Conservation (phyloP, 2,329 filamentous ascomycete species). For the Lecanicillium sp. region DNA sequence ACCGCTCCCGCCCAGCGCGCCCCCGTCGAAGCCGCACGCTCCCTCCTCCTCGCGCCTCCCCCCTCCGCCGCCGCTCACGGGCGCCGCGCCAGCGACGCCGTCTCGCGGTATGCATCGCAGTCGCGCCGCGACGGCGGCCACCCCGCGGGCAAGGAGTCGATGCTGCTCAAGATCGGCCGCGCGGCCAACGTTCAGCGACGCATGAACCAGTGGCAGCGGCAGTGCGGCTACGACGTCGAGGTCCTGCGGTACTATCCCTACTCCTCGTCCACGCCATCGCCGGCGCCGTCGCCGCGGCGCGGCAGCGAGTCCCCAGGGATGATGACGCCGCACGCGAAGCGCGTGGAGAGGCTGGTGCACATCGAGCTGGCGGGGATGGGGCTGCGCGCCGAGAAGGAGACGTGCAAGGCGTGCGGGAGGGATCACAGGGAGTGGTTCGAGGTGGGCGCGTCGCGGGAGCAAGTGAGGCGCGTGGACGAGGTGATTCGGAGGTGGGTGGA, state of each 20-base stretch:
- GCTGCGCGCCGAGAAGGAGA: constrained; percentile 44
- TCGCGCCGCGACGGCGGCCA: constrained; percentile 10
- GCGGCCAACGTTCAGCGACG: constrained; percentile 81
- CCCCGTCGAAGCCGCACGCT: constrained; percentile 52
- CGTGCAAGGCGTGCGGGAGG: constrained; percentile 72
- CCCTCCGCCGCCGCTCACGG: constrained; percentile 35
- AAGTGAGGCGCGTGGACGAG: constrained; percentile 59
- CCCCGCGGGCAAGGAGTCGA: constrained; percentile 38
- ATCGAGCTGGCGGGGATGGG: constrained; percentile 69
- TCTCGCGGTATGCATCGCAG: constrained; percentile 42
- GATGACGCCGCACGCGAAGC: constrained; percentile 79
- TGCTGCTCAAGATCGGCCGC: constrained; percentile 61
- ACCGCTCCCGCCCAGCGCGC: constrained; percentile 44
- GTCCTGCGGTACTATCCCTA: constrained; percentile 92
- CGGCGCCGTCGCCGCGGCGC: not conserved
- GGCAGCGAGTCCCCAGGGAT: constrained; percentile 34
- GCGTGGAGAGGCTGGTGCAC: constrained; percentile 85
- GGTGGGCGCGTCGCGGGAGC: constrained; percentile 66
- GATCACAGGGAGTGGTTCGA: constrained; percentile 96
- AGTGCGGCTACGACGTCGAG: constrained; percentile 85
- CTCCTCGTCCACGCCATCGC: constrained; percentile 6
- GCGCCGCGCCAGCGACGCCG: constrained; percentile 49
- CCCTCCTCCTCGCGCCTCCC: constrained; percentile 49
- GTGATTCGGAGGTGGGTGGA: constrained; percentile 78
- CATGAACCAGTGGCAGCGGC: constrained; percentile 86